Evolutionary conservation across 2,329 filamentous ascomycete species (phyloP), one percentile per base, ranked within the genome.

Genomic region (Alternaria solani): DNA sequence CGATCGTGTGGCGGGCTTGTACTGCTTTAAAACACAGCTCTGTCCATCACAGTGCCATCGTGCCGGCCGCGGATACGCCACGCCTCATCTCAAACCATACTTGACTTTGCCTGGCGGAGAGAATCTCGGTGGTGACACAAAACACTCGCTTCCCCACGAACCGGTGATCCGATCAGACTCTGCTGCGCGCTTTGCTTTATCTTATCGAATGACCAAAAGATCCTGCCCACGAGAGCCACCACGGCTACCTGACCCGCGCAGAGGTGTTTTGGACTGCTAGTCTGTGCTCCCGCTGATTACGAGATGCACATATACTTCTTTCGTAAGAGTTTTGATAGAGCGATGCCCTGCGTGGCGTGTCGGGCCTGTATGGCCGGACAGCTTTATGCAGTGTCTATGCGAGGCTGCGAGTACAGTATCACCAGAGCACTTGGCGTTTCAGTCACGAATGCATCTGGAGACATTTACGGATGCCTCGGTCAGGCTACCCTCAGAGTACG

Each of bases 1-100:
- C 55, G 55, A 67, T 71, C 69, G 70, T 67, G 68, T 69, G 68
- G 57, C 51, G 32, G 36, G 39, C 44, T 23, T 44, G 23, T 26
- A 18, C 44, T 49, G 38, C 23, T 59, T 44, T 30, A 54, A 47
- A 51, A 32, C 49, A 51, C 48, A 26, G 32, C 42, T 39, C 65
- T 63, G 60, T 62, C 55, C 72, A 51, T 58, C 66, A 68, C 63
- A 62, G 61, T 53, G 60, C 55, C 54, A 69, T 70, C 66, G 70
- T 70, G 67, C 66, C 73, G 73, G 74, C 72, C 74, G 73, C 75
- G 74, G 74, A 76, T 69, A 61, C 74, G 59, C 64, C 42, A 64
- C 69, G 62, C 67, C 63, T 61, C 65, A 63, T 49, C 53, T 67
- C 65, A 64, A 63, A 52, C 59, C 61, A 64, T 64, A 44, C 57